phyloP scores from a whole-genome alignment of 2,329 filamentous ascomycete species.

The Microdochium bolleyi region DNA sequence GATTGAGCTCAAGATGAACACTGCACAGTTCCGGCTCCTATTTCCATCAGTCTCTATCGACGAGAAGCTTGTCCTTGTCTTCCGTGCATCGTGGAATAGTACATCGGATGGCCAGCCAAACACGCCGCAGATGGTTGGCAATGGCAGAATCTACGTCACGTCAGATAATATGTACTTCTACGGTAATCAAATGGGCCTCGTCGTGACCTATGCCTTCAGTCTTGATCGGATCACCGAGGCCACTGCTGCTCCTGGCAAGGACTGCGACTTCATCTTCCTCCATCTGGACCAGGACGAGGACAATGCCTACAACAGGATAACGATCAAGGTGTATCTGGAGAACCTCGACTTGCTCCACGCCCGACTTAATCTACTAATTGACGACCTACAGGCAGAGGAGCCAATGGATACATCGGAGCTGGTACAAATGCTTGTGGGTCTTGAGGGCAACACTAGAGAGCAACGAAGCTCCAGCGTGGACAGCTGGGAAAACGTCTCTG shows the following conservation, averaged over 20 bases:
- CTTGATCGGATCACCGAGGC: conserved; percentile 78
- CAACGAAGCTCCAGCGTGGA: conserved; percentile 67
- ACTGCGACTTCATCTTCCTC: conserved; percentile 88
- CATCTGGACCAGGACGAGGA: conserved; percentile 61
- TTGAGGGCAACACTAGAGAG: conserved; percentile 55
- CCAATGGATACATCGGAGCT: conserved; percentile 61
- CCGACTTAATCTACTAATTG: conserved; percentile 77
- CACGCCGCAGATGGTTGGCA: conserved; percentile 47
- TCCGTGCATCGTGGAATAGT: conserved; percentile 77
- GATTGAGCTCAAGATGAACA: conserved; percentile 71
- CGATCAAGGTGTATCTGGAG: conserved; percentile 89
- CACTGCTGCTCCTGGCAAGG: conserved; percentile 78
- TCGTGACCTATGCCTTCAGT: conserved; percentile 71
- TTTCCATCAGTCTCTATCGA: conserved; percentile 73
- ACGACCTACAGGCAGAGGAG: conserved; percentile 67
- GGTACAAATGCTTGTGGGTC: conserved; percentile 63
- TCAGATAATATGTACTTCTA: conserved; percentile 90
- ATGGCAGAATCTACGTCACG: conserved; percentile 80
- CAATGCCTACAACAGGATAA: conserved; percentile 64
- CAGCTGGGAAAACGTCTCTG: conserved; percentile 82
- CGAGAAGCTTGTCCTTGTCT: conserved; percentile 84
- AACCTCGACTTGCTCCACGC: conserved; percentile 74
- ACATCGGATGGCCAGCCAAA: conserved; percentile 34
- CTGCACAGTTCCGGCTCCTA: conserved; percentile 85
- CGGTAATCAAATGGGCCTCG: conserved; percentile 85